Base-by-base conservation (phyloP, 208 protist species). In the Tetramitus jugosus region DNA sequence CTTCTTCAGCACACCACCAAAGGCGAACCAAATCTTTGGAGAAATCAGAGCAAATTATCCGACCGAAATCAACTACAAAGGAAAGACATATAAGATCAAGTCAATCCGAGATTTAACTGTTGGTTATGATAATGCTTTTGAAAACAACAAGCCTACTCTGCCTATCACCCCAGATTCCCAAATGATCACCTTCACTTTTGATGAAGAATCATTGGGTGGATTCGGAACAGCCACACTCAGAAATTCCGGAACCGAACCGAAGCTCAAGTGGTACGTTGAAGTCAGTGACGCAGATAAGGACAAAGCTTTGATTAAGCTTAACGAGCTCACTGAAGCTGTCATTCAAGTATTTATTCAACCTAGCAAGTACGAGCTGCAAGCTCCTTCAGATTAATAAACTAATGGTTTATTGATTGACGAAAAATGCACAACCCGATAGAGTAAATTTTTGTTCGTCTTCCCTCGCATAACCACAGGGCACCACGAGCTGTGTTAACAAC, bases 181-280 rank as follows among this genome's bases (percentile, higher is more conserved):
- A 43, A 97, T 99, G 88, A 91, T 99, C 62, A 98, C 93, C 10
- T 94, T 96, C 20, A 91, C 84, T 78, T 95, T 99, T 74, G 88
- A 91, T 23, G 96, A 98, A 82, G 89, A 86, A 61, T 80, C 87
- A 53, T n/a, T n/a, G n/a, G n/a, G n/a, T n/a, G n/a, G n/a, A n/a
- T n/a, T n/a, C n/a, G n/a, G n/a, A n/a, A 87, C 85, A 4, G 83
- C 94, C 10, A 98, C 96, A 6, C 60, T 99, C 14, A 91, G 97
- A 53, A 90, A 92, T 52, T 93, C 87, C 80, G 97, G 97, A 3
- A 99, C 97, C 35, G 96, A 99, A 82, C 96, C 97, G 53, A 99
- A 99, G 83, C 84, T 99, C n/a, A 99, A 99, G 86, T 99, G 87
- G n/a, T 76, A 76, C 20, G 46, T 76, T 61, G 69, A 76, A 76